phyloP scores from a whole-genome alignment of 2,329 filamentous ascomycete genomes.

The Aspergillus glaucus region DNA sequence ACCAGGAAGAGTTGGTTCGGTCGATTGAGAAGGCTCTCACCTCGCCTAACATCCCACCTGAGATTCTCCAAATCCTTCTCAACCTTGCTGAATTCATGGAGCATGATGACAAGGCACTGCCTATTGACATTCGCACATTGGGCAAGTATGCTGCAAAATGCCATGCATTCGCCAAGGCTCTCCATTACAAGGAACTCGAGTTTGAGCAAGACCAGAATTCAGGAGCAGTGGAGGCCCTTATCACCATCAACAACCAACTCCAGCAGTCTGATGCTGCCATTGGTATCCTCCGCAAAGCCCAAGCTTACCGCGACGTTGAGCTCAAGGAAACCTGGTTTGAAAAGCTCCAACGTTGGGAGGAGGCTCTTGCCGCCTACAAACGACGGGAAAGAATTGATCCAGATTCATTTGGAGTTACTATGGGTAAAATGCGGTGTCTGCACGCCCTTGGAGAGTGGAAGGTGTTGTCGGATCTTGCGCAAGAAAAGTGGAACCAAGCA shows the following conservation, averaged over 20 bases:
- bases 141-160: slow-evolving; percentile 94
- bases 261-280: slow-evolving; percentile 98
- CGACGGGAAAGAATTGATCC: slow-evolving; percentile 70
- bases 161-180: slow-evolving; percentile 93
- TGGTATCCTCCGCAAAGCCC: slow-evolving; percentile 91
- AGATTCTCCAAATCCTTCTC: slow-evolving; percentile 84
- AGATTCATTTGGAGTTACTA: slow-evolving; percentile 86
- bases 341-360: slow-evolving; percentile 96
- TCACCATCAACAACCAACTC: slow-evolving; percentile 98
- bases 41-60: slow-evolving; percentile 90
- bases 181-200: slow-evolving; percentile 98
- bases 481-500: slow-evolving; percentile 90
- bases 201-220: slow-evolving; percentile 97
- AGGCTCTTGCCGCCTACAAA: slow-evolving; percentile 86
- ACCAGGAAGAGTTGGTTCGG: slow-evolving; percentile 90
- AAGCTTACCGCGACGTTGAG: slow-evolving; percentile 92
- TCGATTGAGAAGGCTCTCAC: slow-evolving; percentile 94
- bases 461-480: slow-evolving; percentile 75
- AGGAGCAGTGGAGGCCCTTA: slow-evolving; percentile 89
- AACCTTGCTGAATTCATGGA: slow-evolving; percentile 99
- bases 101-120: slow-evolving; percentile 95
- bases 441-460: slow-evolving; percentile 98
- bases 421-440: slow-evolving; percentile 98
- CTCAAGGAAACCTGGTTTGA: slow-evolving; percentile 98
- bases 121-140: slow-evolving; percentile 90